These are phyloP conservation scores for Brassica carinata DNA, from an alignment of 345 rosid species.

Conservation along the genomic window DNA sequence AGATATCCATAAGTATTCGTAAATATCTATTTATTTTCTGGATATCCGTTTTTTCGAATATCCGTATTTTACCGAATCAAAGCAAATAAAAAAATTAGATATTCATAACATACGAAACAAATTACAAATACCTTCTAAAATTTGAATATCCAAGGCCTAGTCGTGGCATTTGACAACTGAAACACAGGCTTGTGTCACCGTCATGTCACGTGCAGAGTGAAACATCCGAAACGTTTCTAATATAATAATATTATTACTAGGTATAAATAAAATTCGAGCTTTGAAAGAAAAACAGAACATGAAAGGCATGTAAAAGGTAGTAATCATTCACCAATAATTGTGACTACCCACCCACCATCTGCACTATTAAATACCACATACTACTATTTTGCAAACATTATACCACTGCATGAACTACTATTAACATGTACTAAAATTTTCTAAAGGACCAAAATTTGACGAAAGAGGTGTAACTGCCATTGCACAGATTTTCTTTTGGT, in stretches of 20 bases:
- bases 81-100: too few species aligned
- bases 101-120: too few species aligned
- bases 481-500: neutral
- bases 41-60: too few species aligned
- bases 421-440: neutral
- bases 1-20: too few species aligned
- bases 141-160: neutral
- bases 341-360: conserved; percentile 36
- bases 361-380: conserved; percentile 7
- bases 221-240: conserved; percentile 25
- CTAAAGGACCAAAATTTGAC: neutral
- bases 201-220: conserved; percentile 42
- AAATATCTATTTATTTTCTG: too few species aligned
- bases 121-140: too few species aligned
- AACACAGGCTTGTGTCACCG: conserved; percentile 36
- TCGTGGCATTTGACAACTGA: conserved; percentile 39
- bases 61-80: too few species aligned
- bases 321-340: conserved; percentile 44
- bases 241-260: neutral
- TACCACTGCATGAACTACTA: neutral
- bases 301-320: conserved; percentile 42
- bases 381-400: neutral
- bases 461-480: neutral
- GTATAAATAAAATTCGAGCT: neutral
- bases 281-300: conserved; percentile 32